Evolutionary conservation across 768 basidiomycete species (phyloP), one percentile per base, ranked within the genome.

Genomic region (Russula emetica): DNA sequence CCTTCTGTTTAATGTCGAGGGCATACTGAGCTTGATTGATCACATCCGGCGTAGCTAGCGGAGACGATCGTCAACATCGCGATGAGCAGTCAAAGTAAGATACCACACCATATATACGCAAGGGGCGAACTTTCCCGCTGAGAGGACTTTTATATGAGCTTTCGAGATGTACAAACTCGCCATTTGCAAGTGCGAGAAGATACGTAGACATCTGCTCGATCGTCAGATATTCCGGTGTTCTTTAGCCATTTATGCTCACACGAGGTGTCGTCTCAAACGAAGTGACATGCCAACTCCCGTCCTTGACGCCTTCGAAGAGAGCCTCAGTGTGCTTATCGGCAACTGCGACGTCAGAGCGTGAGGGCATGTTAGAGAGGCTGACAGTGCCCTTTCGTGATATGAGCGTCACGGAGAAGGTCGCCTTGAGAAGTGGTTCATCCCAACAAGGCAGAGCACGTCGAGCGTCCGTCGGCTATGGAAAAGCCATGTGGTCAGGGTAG

Each of bases 341-440:
- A 16, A 77, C 71, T 69, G 79, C 75, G 5, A 76, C 69, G 56
- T 80, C 78, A 69, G 91, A 86, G 55, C 79, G 72, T 20, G 80
- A 84, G 22, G 91, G 81, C 91, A 94, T 96, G 76, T 98, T 98
- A 77, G 86, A 87, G 65, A 98, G 77, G 72, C 83, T 90, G 71
- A 85, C 83, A 5, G 90, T 88, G 66, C 85, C 83, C 10, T 76
- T 78, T 64, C 86, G 84, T n/a, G 92, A 91, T 70, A 95, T 80
- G 80, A 95, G 79, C 16, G 86, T 87, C 63, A 94, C 77, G 0
- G 81, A 71, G 72, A 88, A 91, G 2, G 87, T 93, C 0, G 94
- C 88, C 74, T 98, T 98, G 69, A 95, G 79, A 42, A 84, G 79
- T 18, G 95, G 96, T 72, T 97, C 94, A 72, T 97, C 95, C 91